A percentile compares a stretch with the other conserved stretches of the same genome.
Evolutionary conservation across 495 filamentous ascomycete genomes (phyloP).

Genomic region (Daldinia caldariorum): DNA sequence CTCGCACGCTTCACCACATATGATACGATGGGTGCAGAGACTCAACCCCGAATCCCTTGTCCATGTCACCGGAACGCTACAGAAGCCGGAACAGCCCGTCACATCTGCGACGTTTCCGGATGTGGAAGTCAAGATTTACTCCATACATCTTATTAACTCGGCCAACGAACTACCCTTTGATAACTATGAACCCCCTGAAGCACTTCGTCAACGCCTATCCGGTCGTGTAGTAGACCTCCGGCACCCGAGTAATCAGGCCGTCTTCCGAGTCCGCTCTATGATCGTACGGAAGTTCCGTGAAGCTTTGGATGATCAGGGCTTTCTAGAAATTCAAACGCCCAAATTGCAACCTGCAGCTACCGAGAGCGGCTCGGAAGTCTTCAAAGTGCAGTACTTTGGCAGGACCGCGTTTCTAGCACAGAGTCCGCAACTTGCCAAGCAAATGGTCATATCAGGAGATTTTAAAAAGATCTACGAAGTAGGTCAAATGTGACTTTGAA

Average conservation of each 20-base stretch:
- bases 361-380: slow-evolving; percentile 81
- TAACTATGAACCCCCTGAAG: slow-evolving; percentile 38
- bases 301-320: slow-evolving; percentile 73
- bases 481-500: background rate
- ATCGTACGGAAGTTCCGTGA: slow-evolving; percentile 75
- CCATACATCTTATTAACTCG: slow-evolving; percentile 68
- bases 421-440: slow-evolving; percentile 83
- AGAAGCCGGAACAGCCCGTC: slow-evolving; percentile 73
- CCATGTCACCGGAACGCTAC: slow-evolving; percentile 72
- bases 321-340: slow-evolving; percentile 81
- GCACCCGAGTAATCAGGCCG: slow-evolving; percentile 76
- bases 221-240: slow-evolving; percentile 65
- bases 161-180: slow-evolving; percentile 34
- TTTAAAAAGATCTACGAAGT: slow-evolving; percentile 78
- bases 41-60: slow-evolving; percentile 80
- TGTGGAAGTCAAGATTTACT: slow-evolving; percentile 78
- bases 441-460: slow-evolving; percentile 83
- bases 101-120: slow-evolving; percentile 74
- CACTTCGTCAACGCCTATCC: slow-evolving; percentile 60
- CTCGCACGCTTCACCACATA: slow-evolving; percentile 66
- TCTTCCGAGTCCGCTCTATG: slow-evolving; percentile 73
- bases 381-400: slow-evolving; percentile 85
- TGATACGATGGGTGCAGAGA: slow-evolving; percentile 80
- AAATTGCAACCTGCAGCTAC: slow-evolving; percentile 81
- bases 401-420: slow-evolving; percentile 79